These are phyloP conservation scores for Senna tora DNA, from an alignment of 306 rosid genomes.

Conservation along the genomic window DNA sequence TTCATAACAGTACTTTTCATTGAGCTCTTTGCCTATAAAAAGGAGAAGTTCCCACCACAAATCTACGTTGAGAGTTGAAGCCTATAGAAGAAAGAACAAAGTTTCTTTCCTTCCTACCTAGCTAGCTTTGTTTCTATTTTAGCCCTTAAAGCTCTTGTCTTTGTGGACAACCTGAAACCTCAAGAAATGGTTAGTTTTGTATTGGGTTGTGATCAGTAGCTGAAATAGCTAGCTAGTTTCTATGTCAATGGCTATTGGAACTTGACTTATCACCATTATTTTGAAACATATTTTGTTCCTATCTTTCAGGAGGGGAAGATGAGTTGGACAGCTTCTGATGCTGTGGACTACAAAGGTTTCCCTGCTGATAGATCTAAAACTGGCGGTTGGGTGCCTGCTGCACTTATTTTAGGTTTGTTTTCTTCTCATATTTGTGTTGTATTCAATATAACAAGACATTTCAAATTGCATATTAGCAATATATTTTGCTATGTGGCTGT, in stretches of 20 bases:
- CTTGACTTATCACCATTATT: conserved; percentile 9
- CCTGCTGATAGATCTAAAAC: conserved; percentile 83
- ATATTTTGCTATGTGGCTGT: background rate
- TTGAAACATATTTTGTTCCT: background rate
- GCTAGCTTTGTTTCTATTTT: conserved; percentile 4
- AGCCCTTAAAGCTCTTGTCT: conserved; percentile 30
- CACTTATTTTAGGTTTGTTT: conserved; percentile 72
- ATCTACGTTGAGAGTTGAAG: conserved; percentile 39
- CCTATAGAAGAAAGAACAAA: conserved; percentile 27
- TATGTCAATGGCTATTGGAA: conserved; percentile 24
- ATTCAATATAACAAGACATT: background rate
- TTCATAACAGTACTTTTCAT: conserved; percentile 22
- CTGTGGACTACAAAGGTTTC: conserved; percentile 76
- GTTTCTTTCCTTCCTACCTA: conserved; percentile 27
- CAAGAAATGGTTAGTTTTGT: conserved; percentile 48
- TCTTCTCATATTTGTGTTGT: background rate
- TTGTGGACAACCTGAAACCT: conserved; percentile 14
- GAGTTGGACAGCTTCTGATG: conserved; percentile 70
- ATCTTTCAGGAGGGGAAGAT: conserved; percentile 67
- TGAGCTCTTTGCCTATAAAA: conserved; percentile 61
- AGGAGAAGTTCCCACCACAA: conserved; percentile 46
- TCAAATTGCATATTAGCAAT: background rate
- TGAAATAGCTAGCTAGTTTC: background rate
- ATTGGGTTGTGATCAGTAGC: conserved; percentile 11
- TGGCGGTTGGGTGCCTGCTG: conserved; percentile 88